A percentile compares a stretch with the other conserved stretches of the same genome.
These are phyloP conservation scores for Bryum argenteum DNA, from an alignment of 225 moss, liverwort and hornwort genomes.

Conservation along the genomic window DNA sequence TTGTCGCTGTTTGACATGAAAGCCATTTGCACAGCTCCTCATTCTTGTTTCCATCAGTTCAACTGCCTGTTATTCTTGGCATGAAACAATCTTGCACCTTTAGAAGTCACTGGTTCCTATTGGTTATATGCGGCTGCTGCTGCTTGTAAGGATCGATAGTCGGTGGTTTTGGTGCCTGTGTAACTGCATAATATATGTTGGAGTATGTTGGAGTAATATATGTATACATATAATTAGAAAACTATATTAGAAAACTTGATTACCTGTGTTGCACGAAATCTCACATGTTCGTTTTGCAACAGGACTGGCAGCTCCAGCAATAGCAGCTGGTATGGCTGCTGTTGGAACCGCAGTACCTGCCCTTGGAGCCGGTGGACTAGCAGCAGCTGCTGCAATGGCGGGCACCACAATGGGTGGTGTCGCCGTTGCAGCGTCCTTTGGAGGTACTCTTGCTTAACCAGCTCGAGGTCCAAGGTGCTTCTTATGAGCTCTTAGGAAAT, in stretches of 20 bases:
- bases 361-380: conserved; percentile 74
- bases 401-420: conserved; percentile 92
- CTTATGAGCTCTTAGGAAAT: conserved; percentile 6
- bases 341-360: conserved; percentile 80
- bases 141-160: neutral
- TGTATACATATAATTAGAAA: no score
- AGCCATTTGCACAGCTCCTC: conserved; percentile 14
- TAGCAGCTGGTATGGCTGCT: conserved; percentile 85
- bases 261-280: neutral
- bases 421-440: conserved; percentile 97
- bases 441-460: conserved; percentile 53
- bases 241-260: conserved; percentile 12
- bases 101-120: conserved; percentile 5
- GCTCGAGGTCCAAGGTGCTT: neutral
- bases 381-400: conserved; percentile 74
- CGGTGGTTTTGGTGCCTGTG: conserved; percentile 14
- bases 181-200: neutral
- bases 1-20: conserved; percentile 17
- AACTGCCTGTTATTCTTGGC: conserved; percentile 17
- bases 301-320: conserved; percentile 97
- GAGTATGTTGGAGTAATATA: conserved; percentile 9
- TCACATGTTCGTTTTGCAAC: conserved; percentile 26
- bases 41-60: conserved; percentile 11
- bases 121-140: neutral
- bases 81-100: neutral